Conservation (phyloP, 1,284 basidiomycete genomes). For the Ganoderma sinense region DNA sequence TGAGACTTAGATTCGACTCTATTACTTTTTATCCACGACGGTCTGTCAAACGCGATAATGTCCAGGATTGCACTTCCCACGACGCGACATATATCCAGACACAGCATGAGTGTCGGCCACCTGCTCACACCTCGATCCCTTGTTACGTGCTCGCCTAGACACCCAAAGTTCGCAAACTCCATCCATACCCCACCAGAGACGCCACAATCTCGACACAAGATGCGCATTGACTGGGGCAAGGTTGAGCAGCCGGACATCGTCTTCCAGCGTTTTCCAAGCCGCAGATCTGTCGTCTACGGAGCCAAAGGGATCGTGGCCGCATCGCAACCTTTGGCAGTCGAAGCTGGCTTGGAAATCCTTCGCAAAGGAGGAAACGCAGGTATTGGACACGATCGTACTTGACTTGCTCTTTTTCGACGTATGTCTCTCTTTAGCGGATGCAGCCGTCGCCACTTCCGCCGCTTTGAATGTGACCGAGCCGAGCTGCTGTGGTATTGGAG, state of each 20-base stretch:
- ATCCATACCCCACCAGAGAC: background rate
- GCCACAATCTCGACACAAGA: conserved; percentile 17
- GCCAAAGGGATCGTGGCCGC: conserved; percentile 89
- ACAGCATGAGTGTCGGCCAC: background rate
- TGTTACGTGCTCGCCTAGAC: background rate
- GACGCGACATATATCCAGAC: conserved; percentile 10
- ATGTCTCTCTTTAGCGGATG: conserved; percentile 57
- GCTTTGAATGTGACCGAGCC: conserved; percentile 92
- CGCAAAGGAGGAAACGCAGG: conserved; percentile 93
- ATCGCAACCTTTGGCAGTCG: conserved; percentile 91
- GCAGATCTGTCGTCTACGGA: conserved; percentile 81
- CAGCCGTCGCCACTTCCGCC: conserved; percentile 83
- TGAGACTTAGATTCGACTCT: background rate
- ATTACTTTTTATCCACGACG: background rate
- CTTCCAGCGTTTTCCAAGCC: conserved; percentile 71
- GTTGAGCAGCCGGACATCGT: conserved; percentile 66
- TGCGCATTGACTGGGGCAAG: conserved; percentile 72
- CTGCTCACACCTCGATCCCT: background rate
- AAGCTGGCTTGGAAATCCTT: conserved; percentile 90
- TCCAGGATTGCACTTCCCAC: conserved; percentile 17
- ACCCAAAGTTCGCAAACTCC: background rate
- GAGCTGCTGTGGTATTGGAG: conserved; percentile 82
- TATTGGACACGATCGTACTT: conserved; percentile 32
- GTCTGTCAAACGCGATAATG: background rate
- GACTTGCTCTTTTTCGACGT: background rate